Evolutionary conservation across 202 grass and related monocot genomes (phyloP).

Genomic region (Hordeum pubiflorum): DNA sequence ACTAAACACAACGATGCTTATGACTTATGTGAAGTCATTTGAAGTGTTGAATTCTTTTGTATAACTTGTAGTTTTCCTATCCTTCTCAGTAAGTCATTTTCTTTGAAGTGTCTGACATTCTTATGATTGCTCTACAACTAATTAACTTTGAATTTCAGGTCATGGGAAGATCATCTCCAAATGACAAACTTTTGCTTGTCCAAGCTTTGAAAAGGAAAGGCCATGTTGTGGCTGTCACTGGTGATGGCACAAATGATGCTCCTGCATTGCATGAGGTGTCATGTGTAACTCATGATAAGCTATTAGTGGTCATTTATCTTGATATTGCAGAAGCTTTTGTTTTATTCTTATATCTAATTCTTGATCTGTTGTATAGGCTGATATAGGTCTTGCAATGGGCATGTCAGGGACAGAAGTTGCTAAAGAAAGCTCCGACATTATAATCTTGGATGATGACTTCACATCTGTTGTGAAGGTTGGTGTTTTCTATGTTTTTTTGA

Average conservation of each 20-base stretch:
- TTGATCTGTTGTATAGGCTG: conserved; percentile 54
- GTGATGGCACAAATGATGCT: conserved; percentile 97
- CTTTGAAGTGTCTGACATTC: neutral
- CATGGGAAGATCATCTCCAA: conserved; percentile 96
- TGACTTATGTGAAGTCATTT: neutral
- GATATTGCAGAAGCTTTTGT: neutral
- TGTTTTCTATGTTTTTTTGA: neutral
- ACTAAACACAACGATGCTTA: neutral
- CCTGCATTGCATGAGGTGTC: conserved; percentile 86
- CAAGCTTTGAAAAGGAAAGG: conserved; percentile 89
- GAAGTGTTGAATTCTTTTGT: conserved; percentile 4
- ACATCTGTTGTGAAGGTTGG: conserved; percentile 90
- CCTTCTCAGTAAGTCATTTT: neutral
- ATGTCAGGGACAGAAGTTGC: conserved; percentile 94
- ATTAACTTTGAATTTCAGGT: conserved; percentile 54
- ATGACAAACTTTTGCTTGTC: conserved; percentile 89
- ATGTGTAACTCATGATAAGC: conserved; percentile 4
- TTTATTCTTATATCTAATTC: conserved; percentile 19
- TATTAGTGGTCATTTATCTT: neutral
- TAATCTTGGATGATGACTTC: conserved; percentile 97
- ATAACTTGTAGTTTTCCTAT: neutral
- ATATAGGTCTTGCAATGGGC: conserved; percentile 98
- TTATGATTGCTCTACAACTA: conserved; percentile 6
- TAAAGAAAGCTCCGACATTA: conserved; percentile 99
- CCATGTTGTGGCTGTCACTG: conserved; percentile 95